These are phyloP conservation scores for Ogataea methylovora DNA, from an alignment of 805 yeast species.

Conservation along the genomic window DNA sequence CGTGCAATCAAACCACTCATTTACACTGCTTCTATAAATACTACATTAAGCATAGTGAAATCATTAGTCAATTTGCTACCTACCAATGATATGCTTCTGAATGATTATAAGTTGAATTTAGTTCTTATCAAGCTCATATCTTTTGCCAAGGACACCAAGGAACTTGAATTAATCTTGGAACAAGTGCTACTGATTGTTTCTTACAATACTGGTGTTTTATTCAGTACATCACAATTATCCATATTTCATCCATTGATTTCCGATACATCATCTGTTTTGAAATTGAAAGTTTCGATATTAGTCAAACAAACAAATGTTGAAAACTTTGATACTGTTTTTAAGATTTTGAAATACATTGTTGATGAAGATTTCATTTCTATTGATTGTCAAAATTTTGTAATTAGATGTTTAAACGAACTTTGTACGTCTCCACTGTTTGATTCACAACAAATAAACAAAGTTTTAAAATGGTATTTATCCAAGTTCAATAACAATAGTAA, in stretches of 20 bases:
- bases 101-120: conserved; percentile 39
- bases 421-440: conserved; percentile 16
- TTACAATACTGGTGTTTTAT: conserved; percentile 22
- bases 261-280: conserved; percentile 31
- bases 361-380: conserved; percentile 16
- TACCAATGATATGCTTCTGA: conserved; percentile 32
- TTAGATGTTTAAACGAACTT: conserved; percentile 42
- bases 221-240: conserved; percentile 25
- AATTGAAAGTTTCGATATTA: conserved; percentile 53
- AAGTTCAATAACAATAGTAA: conserved; percentile 29
- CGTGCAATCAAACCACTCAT: conserved; percentile 37
- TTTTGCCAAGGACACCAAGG: conserved; percentile 18
- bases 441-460: conserved; percentile 40
- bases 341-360: conserved; percentile 57
- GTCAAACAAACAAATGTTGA: conserved; percentile 47
- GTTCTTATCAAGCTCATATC: conserved; percentile 31
- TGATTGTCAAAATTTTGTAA: conserved; percentile 8
- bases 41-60: conserved; percentile 52
- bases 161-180: conserved; percentile 36
- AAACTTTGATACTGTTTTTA: conserved; percentile 44
- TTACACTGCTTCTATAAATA: conserved; percentile 48
- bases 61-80: conserved; percentile 55
- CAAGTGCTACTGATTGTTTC: conserved; percentile 33
- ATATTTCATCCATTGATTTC: conserved; percentile 50
- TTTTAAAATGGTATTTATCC: conserved; percentile 58